Percentiles rank a stretch among this genome's conserved stretches.
These are phyloP conservation scores for Coemansia sp. DNA, from an alignment of 192 early-diverging fungal genomes.

Conservation along the genomic window DNA sequence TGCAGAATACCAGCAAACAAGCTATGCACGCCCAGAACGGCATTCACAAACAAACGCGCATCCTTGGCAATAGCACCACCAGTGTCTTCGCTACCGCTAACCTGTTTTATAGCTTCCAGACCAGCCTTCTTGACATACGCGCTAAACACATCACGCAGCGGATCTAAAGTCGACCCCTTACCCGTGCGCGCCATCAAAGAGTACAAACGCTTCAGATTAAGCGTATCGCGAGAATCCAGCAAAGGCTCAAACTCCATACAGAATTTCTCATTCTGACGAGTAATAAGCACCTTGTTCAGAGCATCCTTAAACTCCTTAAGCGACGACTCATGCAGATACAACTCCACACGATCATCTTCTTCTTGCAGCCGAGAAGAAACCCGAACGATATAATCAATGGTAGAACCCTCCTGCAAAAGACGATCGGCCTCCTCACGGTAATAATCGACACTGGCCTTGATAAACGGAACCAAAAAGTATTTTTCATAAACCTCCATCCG, in stretches of 20 bases:
- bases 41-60: conserved; percentile 75
- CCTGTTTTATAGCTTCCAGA: conserved; percentile 75
- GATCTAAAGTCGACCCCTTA: conserved; percentile 71
- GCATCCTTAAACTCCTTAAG: conserved; percentile 75
- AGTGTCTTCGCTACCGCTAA: conserved; percentile 62
- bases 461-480: conserved; percentile 87
- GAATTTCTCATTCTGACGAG: conserved; percentile 77
- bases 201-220: conserved; percentile 89
- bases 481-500: conserved; percentile 87
- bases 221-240: conserved; percentile 83
- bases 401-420: conserved; percentile 86
- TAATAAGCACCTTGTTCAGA: conserved; percentile 86
- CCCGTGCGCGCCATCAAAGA: conserved; percentile 76
- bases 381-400: conserved; percentile 96
- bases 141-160: conserved; percentile 76
- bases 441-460: conserved; percentile 77
- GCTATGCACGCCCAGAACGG: conserved; percentile 82
- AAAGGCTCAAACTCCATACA: conserved; percentile 90
- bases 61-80: conserved; percentile 41
- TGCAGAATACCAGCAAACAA: conserved; percentile 82
- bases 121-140: conserved; percentile 79
- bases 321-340: conserved; percentile 85
- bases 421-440: conserved; percentile 89
- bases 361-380: conserved; percentile 70
- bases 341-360: conserved; percentile 86